Base-by-base conservation (phyloP, 257 asterid genomes). In the Solanum paucissectum region DNA sequence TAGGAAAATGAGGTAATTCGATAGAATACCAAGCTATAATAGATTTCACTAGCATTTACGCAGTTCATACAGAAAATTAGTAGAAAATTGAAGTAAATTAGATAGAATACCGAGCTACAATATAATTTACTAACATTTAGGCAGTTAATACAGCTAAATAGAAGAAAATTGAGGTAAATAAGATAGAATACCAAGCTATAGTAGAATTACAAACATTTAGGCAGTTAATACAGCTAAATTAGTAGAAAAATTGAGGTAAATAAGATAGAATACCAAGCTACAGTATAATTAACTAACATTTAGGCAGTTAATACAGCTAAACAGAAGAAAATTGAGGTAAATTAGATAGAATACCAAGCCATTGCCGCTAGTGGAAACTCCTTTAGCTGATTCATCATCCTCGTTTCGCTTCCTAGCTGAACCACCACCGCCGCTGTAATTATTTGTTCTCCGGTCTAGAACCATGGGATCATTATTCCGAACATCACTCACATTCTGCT, bases 381-480 rank as follows among this genome's bases (percentile, higher is more conserved):
- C 92, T 71, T 90, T 91, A 37, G 86, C 87, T 52, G 52, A 83
- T 6, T 93, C 92, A 55, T 92, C 92, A 7, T 90, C 90, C 5
- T 90, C 93, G 21, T 93, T 91, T 77, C 92, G 93, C 92, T 94
- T 94, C 92, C 92, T 87, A 18, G 92, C 91, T 87, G 89, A 29
- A 64, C 88, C 81, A 9, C 69, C 71, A 9, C 88, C 87, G 49
- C 49, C 46, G 12, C 37, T 89, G 33, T 64, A 90, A 89, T 79
- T 92, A 21, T 10, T 11, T 89, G 92, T 89, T 88, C 90, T 90
- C 86, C 89, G 93, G 90, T 92, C 94, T 86, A 89, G 77, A 87
- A 75, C 83, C 93, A 89, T 88, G 29, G 93, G 93, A 92, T 93
- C 95, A 68, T 23, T 66, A 37, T n/a, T 62, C 37, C 38, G 49